Conservation (phyloP, 1,284 basidiomycete genomes). For the Uromyces viciae-fabae region DNA sequence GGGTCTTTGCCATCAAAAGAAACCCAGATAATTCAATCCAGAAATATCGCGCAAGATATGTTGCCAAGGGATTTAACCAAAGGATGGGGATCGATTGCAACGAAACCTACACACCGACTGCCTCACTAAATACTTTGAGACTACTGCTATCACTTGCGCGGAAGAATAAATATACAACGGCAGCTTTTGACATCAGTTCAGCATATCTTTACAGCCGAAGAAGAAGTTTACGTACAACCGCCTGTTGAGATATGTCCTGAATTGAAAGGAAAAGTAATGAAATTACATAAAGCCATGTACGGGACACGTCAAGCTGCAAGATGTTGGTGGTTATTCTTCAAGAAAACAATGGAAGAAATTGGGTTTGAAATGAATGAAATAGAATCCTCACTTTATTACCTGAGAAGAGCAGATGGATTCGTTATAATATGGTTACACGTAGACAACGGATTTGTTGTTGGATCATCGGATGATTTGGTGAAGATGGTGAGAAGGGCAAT, state of each 20-base stretch:
- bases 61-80: conserved; percentile 18
- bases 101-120: conserved; percentile 4
- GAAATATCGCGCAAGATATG: background rate
- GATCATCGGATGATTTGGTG: background rate
- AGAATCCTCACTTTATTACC: background rate
- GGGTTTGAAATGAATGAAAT: background rate
- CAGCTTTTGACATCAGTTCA: background rate
- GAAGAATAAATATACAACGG: background rate
- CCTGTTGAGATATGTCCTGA: background rate
- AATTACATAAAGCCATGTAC: conserved; percentile 23
- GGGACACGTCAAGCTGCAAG: background rate
- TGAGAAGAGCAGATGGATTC: background rate
- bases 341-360: background rate
- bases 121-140: background rate
- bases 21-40: background rate
- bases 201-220: conserved; percentile 4
- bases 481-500: background rate
- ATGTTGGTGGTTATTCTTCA: conserved; percentile 30
- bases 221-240: background rate
- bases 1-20: conserved; percentile 15
- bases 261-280: background rate
- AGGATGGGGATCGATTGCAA: background rate
- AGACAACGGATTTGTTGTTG: background rate
- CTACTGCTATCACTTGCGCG: background rate
- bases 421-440: background rate